Evolutionary conservation across 1,284 basidiomycete species (phyloP).

Genomic region (Neolentinus lepideus): DNA sequence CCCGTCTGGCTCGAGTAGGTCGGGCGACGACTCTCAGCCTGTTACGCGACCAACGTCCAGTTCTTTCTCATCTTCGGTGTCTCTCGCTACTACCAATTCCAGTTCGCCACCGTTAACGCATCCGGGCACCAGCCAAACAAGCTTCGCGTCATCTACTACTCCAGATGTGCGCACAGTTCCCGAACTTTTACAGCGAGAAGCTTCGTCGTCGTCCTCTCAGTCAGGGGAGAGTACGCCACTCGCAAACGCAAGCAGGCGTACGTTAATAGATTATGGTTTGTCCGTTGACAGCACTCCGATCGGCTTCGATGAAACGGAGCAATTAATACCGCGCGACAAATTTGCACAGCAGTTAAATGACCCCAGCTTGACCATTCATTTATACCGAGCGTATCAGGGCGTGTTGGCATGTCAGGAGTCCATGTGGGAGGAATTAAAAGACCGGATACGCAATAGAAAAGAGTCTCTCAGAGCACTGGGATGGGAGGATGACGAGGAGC

Average conservation of each 20-base stretch:
- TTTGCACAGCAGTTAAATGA: constrained; percentile 37
- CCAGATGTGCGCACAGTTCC: neutral
- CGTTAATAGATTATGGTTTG: constrained; percentile 23
- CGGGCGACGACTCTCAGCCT: constrained; percentile 10
- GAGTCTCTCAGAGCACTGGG: constrained; percentile 47
- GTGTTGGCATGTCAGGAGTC: constrained; percentile 69
- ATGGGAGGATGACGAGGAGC: constrained; percentile 60
- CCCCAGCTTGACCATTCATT: constrained; percentile 62
- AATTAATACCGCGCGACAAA: constrained; percentile 37
- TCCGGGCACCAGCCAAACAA: neutral
- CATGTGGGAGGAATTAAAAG: constrained; percentile 74
- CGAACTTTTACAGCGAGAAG: neutral
- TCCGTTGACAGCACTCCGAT: constrained; percentile 28
- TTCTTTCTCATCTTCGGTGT: constrained; percentile 3
- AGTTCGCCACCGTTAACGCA: neutral
- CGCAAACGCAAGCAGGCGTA: constrained; percentile 11
- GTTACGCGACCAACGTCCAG: constrained; percentile 8
- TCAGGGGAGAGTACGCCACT: constrained; percentile 1
- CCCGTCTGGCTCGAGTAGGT: constrained; percentile 18
- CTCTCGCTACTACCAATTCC: neutral
- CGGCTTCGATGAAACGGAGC: constrained; percentile 28
- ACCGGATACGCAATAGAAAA: constrained; percentile 46
- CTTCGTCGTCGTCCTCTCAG: constrained; percentile 2
- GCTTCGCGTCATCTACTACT: neutral
- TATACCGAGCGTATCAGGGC: constrained; percentile 53